phyloP scores from a whole-genome alignment of 2,329 filamentous ascomycete species.

The Xylariaceae sp. region DNA sequence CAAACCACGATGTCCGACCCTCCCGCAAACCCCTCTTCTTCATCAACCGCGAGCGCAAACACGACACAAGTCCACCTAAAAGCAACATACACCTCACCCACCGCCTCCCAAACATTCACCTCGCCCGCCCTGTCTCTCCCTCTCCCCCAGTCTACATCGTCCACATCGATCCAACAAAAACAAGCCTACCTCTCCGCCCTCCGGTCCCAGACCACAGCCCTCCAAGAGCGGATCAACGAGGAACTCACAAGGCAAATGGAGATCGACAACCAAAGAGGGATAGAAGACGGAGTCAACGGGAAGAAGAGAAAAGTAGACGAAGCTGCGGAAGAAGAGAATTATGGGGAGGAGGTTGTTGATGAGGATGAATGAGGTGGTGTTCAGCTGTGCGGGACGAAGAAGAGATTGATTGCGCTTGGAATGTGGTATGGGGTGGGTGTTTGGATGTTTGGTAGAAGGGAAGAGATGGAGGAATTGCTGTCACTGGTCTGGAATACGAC shows the following conservation, averaged over 20 bases:
- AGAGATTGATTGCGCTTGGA: too few species aligned
- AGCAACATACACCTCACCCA: constrained; percentile 54
- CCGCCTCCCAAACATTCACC: constrained; percentile 31
- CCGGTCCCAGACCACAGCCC: constrained; percentile 50
- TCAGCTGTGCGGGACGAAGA: too few species aligned
- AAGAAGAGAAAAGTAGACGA: constrained; percentile 45
- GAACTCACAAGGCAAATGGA: constrained; percentile 74
- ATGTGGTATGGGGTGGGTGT: too few species aligned
- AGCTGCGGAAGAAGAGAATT: constrained; percentile 69
- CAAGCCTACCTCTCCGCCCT: constrained; percentile 59
- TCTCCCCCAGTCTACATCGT: constrained; percentile 32
- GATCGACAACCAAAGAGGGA: constrained; percentile 57
- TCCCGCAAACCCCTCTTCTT: too few species aligned
- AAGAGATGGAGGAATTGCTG: too few species aligned
- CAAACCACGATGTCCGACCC: too few species aligned
- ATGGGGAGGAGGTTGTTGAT: constrained; percentile 72
- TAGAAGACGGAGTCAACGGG: constrained; percentile 16
- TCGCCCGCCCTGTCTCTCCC: constrained; percentile 31
- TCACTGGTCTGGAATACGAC: too few species aligned
- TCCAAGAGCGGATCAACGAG: constrained; percentile 68
- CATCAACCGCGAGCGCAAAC: not conserved
- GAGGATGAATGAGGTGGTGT: constrained; percentile 53
- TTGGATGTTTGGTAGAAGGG: too few species aligned
- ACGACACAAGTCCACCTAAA: constrained; percentile 33
- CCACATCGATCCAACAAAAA: constrained; percentile 36